phyloP scores from a whole-genome alignment of 345 rosid species.

The Raphanus sativus region DNA sequence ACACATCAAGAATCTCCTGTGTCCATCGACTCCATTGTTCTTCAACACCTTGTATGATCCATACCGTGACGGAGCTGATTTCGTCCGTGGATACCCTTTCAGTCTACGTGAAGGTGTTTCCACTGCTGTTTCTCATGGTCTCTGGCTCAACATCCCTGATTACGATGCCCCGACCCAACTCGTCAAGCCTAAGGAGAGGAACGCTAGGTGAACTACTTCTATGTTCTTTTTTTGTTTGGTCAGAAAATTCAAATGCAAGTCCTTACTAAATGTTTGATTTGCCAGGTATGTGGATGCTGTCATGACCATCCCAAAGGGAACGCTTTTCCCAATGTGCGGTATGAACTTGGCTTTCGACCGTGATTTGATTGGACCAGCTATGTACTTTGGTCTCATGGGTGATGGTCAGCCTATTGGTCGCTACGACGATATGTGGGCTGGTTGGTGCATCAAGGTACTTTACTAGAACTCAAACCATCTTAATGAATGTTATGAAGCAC shows the following conservation, averaged over 20 bases:
- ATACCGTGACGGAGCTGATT: conserved; percentile 82
- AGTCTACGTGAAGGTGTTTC: conserved; percentile 93
- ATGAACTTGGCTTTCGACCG: conserved; percentile 94
- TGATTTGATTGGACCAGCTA: conserved; percentile 92
- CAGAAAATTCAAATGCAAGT: background rate
- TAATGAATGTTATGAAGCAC: background rate
- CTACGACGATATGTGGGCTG: conserved; percentile 98
- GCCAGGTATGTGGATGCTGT: conserved; percentile 85
- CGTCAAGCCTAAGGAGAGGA: conserved; percentile 91
- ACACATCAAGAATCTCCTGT: conserved; percentile 87
- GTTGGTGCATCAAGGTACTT: conserved; percentile 93
- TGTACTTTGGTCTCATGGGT: conserved; percentile 99
- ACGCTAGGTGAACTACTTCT: conserved; percentile 55
- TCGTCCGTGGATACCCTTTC: conserved; percentile 96
- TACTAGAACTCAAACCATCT: too few species aligned
- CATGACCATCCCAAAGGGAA: conserved; percentile 89
- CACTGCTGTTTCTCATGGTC: conserved; percentile 96
- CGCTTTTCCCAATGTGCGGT: conserved; percentile 98
- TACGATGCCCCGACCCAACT: conserved; percentile 99
- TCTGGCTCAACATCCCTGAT: conserved; percentile 98
- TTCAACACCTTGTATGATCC: conserved; percentile 98
- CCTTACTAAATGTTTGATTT: background rate
- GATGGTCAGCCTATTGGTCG: conserved; percentile 97
- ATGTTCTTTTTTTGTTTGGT: background rate
- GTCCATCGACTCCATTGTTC: conserved; percentile 87